Percentiles rank a stretch among this genome's conserved stretches.
phyloP scores from a whole-genome alignment of 2,329 filamentous ascomycete species.

The Alternaria triticina region DNA sequence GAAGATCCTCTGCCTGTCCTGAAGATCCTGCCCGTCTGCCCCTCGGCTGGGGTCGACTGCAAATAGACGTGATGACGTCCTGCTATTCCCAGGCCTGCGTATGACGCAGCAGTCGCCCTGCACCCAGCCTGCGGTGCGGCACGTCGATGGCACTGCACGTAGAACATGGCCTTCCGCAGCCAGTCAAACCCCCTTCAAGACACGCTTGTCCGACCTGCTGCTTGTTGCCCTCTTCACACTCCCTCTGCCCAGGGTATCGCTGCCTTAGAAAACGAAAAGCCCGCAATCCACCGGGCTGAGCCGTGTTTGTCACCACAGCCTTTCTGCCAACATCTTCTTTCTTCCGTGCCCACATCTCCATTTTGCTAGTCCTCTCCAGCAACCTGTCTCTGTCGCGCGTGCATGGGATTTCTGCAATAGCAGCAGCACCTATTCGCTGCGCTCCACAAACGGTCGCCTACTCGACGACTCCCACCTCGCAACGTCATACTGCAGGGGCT shows the following conservation, averaged over 20 bases:
- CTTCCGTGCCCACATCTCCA: slow-evolving; percentile 6
- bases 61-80: slow-evolving; percentile 10
- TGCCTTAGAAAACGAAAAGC: slow-evolving; percentile 22
- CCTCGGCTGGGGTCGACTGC: not conserved
- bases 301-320: slow-evolving; percentile 19
- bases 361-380: slow-evolving; percentile 8
- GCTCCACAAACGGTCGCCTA: slow-evolving; percentile 16
- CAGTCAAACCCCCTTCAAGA: slow-evolving; percentile 17
- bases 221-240: slow-evolving; percentile 6
- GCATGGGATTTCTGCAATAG: slow-evolving; percentile 29
- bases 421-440: slow-evolving; percentile 29
- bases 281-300: slow-evolving; percentile 23
- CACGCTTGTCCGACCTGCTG: slow-evolving; percentile 7
- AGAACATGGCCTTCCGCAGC: slow-evolving; percentile 5
- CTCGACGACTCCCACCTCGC: slow-evolving; percentile 12
- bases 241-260: slow-evolving; percentile 10
- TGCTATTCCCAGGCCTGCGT: not conserved
- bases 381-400: slow-evolving; percentile 16
- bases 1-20: not conserved
- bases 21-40: slow-evolving; percentile 1
- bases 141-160: slow-evolving; percentile 6
- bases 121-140: slow-evolving; percentile 7
- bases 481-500: slow-evolving; percentile 26
- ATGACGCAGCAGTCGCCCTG: slow-evolving; percentile 10
- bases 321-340: slow-evolving; percentile 2